These are phyloP conservation scores for Microthlaspi erraticum DNA, from an alignment of 345 rosid species.

Conservation along the genomic window DNA sequence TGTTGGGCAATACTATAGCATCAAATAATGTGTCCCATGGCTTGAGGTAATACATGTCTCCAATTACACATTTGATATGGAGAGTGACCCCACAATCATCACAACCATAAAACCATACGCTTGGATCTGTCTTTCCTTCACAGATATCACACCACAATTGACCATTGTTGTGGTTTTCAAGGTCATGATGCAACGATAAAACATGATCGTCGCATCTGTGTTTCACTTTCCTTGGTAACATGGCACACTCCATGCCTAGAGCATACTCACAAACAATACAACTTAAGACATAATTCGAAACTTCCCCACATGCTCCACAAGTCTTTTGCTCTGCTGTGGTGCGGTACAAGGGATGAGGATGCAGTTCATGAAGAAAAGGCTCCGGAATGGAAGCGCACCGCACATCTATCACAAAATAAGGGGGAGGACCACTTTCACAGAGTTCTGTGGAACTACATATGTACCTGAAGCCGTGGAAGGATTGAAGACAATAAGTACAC, in stretches of 20 bases:
- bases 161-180: not conserved
- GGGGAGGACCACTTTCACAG: no score
- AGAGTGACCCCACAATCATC: not conserved
- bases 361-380: slow-evolving; percentile 16
- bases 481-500: not conserved
- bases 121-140: slow-evolving; percentile 27
- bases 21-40: not conserved
- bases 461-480: not conserved
- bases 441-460: fast-evolving
- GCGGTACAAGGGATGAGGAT: slow-evolving; percentile 11
- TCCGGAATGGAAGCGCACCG: not conserved
- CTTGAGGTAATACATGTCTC: not conserved
- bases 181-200: not conserved
- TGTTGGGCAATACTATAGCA: no score
- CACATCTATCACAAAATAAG: not conserved
- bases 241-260: slow-evolving; percentile 1
- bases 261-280: not conserved
- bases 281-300: not conserved
- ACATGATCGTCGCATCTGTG: not conserved
- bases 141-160: slow-evolving; percentile 24
- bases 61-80: slow-evolving; percentile 8
- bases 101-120: not conserved
- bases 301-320: not conserved
- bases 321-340: not conserved
- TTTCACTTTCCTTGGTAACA: slow-evolving; percentile 9